Conservation (phyloP, 2,329 filamentous ascomycete genomes). For the Pseudogymnoascus sp. region DNA sequence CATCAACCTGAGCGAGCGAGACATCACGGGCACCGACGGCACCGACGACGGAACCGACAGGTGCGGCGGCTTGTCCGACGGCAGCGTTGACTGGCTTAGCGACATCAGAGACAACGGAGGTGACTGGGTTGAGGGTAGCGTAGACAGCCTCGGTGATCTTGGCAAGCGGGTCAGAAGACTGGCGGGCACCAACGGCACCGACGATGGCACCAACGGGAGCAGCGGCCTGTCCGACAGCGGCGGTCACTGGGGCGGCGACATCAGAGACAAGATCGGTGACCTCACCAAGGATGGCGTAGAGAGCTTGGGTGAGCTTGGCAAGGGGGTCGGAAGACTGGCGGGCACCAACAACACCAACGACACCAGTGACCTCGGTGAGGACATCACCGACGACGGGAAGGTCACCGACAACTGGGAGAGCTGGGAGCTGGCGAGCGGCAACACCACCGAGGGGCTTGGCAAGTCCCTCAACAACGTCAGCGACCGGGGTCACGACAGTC, state of each 20-base stretch:
- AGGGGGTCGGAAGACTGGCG: neutral
- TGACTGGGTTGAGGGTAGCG: neutral
- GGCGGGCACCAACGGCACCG: neutral
- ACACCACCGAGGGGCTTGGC: neutral
- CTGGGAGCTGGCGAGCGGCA: no score
- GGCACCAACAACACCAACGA: neutral
- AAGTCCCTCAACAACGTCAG: no score
- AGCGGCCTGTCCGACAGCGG: no score
- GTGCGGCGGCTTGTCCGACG: no score
- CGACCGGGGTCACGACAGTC: neutral
- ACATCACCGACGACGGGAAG: no score
- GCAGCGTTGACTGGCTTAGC: neutral
- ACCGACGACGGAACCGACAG: neutral
- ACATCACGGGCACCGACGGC: neutral
- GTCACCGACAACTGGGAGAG: no score
- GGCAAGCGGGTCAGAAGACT: neutral
- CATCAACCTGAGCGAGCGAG: neutral
- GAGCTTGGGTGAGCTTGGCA: neutral
- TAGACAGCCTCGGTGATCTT: neutral
- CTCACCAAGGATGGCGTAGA: neutral
- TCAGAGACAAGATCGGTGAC: neutral
- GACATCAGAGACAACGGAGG: neutral
- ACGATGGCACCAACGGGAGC: no score
- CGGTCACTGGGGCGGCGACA: neutral
- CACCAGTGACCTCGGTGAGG: no score